phyloP scores from a whole-genome alignment of 1,284 basidiomycete genomes.

The Fistulinella staudtii region DNA sequence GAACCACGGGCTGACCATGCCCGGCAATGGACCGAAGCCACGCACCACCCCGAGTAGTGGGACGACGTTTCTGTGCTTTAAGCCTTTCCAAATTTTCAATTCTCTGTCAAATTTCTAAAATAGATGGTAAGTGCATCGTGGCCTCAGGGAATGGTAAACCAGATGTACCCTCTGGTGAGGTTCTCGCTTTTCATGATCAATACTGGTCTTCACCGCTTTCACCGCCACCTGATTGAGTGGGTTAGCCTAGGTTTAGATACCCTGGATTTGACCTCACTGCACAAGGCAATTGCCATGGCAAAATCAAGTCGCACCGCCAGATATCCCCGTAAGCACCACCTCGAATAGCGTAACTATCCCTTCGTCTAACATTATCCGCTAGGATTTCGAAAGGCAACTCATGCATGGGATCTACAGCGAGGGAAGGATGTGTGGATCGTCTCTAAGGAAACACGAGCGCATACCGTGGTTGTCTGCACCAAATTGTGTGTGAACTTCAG shows the following conservation, averaged over 20 bases:
- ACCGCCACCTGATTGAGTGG: slow-evolving; percentile 20
- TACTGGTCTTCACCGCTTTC: slow-evolving; percentile 16
- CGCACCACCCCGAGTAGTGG: slow-evolving; percentile 27
- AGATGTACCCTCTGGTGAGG: slow-evolving; percentile 15
- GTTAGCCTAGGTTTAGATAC: not conserved
- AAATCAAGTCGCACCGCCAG: slow-evolving; percentile 25
- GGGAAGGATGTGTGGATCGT: too few species aligned
- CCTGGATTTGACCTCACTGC: slow-evolving; percentile 4
- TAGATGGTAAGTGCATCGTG: not conserved
- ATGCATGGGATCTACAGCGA: slow-evolving; percentile 11
- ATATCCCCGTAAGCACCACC: slow-evolving; percentile 24
- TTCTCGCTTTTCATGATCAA: not conserved
- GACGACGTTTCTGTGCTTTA: slow-evolving; percentile 26
- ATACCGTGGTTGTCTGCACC: slow-evolving; percentile 16
- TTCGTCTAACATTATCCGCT: slow-evolving; percentile 11
- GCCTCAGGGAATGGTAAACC: not conserved
- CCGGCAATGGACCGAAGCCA: slow-evolving; percentile 17
- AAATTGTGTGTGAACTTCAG: slow-evolving; percentile 10
- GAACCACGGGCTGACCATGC: slow-evolving; percentile 30
- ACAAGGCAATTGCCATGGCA: not conserved
- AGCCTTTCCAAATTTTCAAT: slow-evolving; percentile 19
- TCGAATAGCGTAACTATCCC: slow-evolving; percentile 4
- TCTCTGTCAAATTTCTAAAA: slow-evolving; percentile 28
- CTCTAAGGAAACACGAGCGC: too few species aligned
- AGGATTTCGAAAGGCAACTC: slow-evolving; percentile 12